Evolutionary conservation across 176 grass and related monocot genomes (phyloP), one percentile per base, ranked within the genome.

Genomic region (Pharus latifolius): DNA sequence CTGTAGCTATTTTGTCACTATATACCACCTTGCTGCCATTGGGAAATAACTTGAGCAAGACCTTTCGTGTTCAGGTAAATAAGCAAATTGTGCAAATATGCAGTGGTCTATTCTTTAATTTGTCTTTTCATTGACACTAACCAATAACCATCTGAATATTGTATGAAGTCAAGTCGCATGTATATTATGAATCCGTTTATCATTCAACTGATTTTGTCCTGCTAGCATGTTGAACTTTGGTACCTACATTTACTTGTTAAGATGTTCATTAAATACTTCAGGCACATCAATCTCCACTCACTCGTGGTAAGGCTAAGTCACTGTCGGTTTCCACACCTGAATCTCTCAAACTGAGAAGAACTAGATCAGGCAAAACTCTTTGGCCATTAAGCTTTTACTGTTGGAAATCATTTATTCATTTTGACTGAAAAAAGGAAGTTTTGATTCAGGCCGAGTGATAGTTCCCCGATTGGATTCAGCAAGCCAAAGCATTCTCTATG

Each of bases 321-420:
- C 28, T 59, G 16, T 60, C 69, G 53, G 24, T 79, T 32, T 46
- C 53, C 38, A 68, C 69, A 54, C 45, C 62, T 30, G 76, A 74
- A 74, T 52, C 20, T 74, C 76, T 85, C 27, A 46, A 79, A 38
- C 63, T 85, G 20, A 85, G 18, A 67, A 79, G 30, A 74, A 55
- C 44, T 22, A 79, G 44, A 79, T 85, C 82, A 54, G 82, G 82
- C 67, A 62, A 0, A 23, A 34, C 60, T 67, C 44, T 84, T 67
- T 20, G 14, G 19, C 27, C 32, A 44, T 43, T 45, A 28, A 1
- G 22, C 22, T 38, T 78, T 6, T 79, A 23, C 48, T 49, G 31
- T 17, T 69, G 67, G 7, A 69, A 54, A 56, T 32, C 40, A 67
- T 69, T n/a, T 75, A 61, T 43, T 38, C 20, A 20, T 60, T 46